Evolutionary conservation across 2,329 filamentous ascomycete species (phyloP), one percentile per base, ranked within the genome.

Genomic region (Taxawa tesnikishii): DNA sequence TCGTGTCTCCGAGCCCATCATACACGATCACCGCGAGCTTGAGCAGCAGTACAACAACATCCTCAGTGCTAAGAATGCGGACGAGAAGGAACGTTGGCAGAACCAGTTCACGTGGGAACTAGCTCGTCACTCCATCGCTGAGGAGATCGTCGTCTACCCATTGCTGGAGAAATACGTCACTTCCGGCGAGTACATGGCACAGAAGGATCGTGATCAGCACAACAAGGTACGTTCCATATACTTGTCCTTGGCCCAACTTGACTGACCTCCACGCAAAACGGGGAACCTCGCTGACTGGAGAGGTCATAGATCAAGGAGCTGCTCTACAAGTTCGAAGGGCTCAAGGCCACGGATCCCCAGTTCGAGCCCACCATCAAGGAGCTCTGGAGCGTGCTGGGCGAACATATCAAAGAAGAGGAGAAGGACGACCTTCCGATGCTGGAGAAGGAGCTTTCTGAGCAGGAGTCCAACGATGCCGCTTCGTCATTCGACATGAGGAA

Each of bases 91-190:
- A 4, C 55, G 59, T 9, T 67, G 53, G 35, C 60, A 63, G 34
- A 69, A 70, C 35, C 58, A 65, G 34, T 67, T 70, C 39, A 60
- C 57, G 9, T 68, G 66, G 66, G 63, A 68, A 39, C 51, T 70
- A 1, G 60, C 65, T 16, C 61, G 65, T n/a, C 65, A 70, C 44
- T 56, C 60, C 0, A 55, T 69, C 29, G 63, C 58, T 6, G 64
- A 70, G 35, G 67, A 70, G 39, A 45, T 69, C 2, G 46, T 55
- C 9, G 44, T 56, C 9, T 55, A 55, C 32, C 51, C 53, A 4
- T 50, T 45, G 3, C 44, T 55, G 36, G 50, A 55, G 34, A 48
- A 49, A 31, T 47, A 53, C 37, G 33, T 54, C 23, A 28, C 39
- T 1, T 38, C 45, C 19, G 51, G 53, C 23, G 37, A 53, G 21